Base-by-base conservation (phyloP, 2,329 filamentous ascomycete species). In the Fusarium sp. region DNA sequence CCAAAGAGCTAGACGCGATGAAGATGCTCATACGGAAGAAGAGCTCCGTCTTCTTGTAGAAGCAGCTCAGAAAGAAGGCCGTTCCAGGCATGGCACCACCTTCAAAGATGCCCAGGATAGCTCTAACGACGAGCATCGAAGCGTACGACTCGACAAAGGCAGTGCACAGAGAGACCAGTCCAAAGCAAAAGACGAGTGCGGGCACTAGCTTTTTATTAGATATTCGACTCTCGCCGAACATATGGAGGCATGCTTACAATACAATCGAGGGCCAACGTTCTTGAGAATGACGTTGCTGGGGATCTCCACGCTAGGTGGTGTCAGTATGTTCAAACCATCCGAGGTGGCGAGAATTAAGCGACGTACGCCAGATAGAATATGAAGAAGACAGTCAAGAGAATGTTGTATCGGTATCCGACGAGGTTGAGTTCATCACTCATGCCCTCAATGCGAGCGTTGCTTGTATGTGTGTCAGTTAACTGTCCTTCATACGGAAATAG, bases 381-480 rank as follows among this genome's bases (percentile, higher is more conserved):
- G 12, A 30, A 54, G 30, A 54, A 54, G n/a, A 54, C 30, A 14
- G 50, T 54, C 50, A 54, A 14, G 11, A 32, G 25, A 32, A 54
- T 54, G 10, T 54, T 54, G 17, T 30, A 54, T 20, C 50, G 27
- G 30, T 54, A 54, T 6, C 50, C 50, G 50, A 30, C 3, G 50
- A 54, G 50, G 7, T 54, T 54, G 17, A 54, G 50, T 4, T 54
- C 50, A n/a, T 30, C 25, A 20, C 50, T 32, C 50, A 54, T 54
- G 10, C 50, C 50, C 30, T 54, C 50, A 8, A 54, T 54, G n/a
- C 50, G 50, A 20, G 50, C 50, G 12, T 54, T 54, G n/a, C 50
- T 54, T n/a, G 17, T 12, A 2, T 12, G 0, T 14, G 10, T 14
- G 27, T 54, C 3, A 32, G 50, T 1, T 32, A 10, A 20, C 17